Evolutionary conservation across 1,284 basidiomycete genomes (phyloP).

Genomic region (Ganoderma lucidum): DNA sequence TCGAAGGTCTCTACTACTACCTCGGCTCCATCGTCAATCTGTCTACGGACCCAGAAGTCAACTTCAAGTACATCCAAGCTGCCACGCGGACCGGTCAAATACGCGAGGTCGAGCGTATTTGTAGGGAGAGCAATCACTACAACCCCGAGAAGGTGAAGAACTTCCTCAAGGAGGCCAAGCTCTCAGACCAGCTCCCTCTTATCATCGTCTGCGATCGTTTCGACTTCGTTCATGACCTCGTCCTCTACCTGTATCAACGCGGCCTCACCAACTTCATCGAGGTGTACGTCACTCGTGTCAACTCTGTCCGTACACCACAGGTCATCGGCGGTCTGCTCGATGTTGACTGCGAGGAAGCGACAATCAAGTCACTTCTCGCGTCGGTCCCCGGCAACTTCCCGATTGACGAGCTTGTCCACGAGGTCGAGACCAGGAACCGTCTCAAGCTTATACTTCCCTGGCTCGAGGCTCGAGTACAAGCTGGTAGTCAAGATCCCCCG

Average conservation of each 20-base stretch:
- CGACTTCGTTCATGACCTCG: slow-evolving; percentile 99
- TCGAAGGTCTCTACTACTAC: slow-evolving; percentile 98
- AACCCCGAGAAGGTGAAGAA: slow-evolving; percentile 99
- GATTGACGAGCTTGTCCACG: slow-evolving; percentile 96
- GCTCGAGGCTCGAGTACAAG: slow-evolving; percentile 93
- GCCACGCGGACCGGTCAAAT: slow-evolving; percentile 99
- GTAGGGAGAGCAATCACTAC: slow-evolving; percentile 97
- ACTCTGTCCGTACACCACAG: slow-evolving; percentile 97
- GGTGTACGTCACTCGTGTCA: slow-evolving; percentile 98
- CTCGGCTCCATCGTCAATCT: slow-evolving; percentile 98
- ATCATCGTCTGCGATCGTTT: slow-evolving; percentile 99
- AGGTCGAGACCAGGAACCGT: slow-evolving; percentile 96
- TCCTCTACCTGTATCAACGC: slow-evolving; percentile 99
- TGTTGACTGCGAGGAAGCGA: slow-evolving; percentile 97
- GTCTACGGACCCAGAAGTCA: slow-evolving; percentile 95
- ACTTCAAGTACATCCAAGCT: slow-evolving; percentile 99
- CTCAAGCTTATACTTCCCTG: slow-evolving; percentile 98
- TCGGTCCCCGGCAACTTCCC: slow-evolving; percentile 98
- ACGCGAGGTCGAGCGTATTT: slow-evolving; percentile 98
- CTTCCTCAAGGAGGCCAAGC: slow-evolving; percentile 99
- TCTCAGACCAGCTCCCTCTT: slow-evolving; percentile 95
- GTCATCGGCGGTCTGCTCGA: slow-evolving; percentile 97
- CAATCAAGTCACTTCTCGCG: slow-evolving; percentile 93
- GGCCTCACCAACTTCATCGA: slow-evolving; percentile 98
- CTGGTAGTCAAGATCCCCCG: slow-evolving; percentile 91